These are phyloP conservation scores for Diddensiella transvaalensis DNA, from an alignment of 805 yeast genomes.

Conservation along the genomic window DNA sequence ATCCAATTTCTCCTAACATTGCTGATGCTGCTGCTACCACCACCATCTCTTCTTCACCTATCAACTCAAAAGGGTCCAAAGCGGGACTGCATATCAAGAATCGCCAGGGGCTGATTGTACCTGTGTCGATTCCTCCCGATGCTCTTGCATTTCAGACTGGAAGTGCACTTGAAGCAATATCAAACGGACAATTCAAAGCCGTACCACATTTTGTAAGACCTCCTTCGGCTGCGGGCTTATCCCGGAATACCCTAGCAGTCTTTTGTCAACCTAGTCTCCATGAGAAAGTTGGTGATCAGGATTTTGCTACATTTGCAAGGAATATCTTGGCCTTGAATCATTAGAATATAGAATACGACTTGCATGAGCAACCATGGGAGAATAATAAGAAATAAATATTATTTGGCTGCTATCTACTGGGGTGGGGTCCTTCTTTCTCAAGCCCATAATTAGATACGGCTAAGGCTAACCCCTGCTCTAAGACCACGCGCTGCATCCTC, in stretches of 20 bases:
- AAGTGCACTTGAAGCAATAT: conserved; percentile 49
- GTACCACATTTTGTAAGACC: conserved; percentile 53
- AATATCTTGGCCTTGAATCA: conserved; percentile 43
- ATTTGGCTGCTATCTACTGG: too few relatives aligned
- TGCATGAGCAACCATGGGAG: too few relatives aligned
- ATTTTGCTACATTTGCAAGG: conserved; percentile 48
- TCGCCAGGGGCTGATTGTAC: conserved; percentile 42
- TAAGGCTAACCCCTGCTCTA: too few relatives aligned
- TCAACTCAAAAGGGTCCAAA: conserved; percentile 29
- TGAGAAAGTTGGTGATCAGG: conserved; percentile 45
- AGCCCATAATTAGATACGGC: too few relatives aligned
- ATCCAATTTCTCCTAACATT: conserved; percentile 6
- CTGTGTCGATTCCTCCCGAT: conserved; percentile 52
- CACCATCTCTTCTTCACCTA: too few relatives aligned
- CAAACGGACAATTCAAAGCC: conserved; percentile 48
- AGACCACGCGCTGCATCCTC: too few relatives aligned
- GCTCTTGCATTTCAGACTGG: conserved; percentile 63
- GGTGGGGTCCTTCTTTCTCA: too few relatives aligned
- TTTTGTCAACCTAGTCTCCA: conserved; percentile 59
- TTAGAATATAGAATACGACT: conserved; percentile 16
- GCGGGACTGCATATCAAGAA: conserved; percentile 51
- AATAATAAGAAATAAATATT: too few relatives aligned
- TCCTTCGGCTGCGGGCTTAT: conserved; percentile 30
- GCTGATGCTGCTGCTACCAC: conserved; percentile 17
- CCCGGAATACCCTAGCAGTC: conserved; percentile 57